These are phyloP conservation scores for Echites panduratus DNA, from an alignment of 257 asterid genomes.

Conservation along the genomic window DNA sequence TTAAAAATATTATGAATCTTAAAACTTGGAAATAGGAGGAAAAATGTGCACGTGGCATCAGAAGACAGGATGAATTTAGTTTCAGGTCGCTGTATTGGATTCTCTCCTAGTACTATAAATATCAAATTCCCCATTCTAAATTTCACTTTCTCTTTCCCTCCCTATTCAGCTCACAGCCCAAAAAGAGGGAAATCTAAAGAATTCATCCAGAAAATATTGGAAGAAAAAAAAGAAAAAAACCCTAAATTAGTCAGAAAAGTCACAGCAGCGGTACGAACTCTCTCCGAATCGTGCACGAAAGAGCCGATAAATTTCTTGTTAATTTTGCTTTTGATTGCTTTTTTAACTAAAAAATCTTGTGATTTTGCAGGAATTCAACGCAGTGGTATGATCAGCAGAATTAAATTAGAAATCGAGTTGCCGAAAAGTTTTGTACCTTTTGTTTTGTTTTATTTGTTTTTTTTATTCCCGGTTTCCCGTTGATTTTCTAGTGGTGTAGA, in stretches of 20 bases:
- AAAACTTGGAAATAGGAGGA: no score
- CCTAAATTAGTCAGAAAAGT: constrained; percentile 19
- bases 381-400: constrained; percentile 1
- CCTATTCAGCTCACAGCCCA: constrained; percentile 16
- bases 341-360: neutral
- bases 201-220: neutral
- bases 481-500: neutral
- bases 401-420: neutral
- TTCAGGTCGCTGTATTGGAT: neutral
- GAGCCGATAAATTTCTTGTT: neutral
- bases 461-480: neutral
- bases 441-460: neutral
- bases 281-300: constrained; percentile 1
- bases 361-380: constrained; percentile 8
- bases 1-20: no score
- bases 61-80: neutral
- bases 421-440: neutral
- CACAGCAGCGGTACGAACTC: constrained; percentile 19
- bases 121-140: neutral
- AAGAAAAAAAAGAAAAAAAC: constrained; percentile 9
- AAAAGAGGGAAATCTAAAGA: constrained; percentile 15
- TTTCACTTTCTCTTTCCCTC: constrained; percentile 20
- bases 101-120: constrained; percentile 2
- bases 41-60: neutral
- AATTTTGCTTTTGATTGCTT: constrained; percentile 9